Evolutionary conservation across 306 rosid species (phyloP).

Genomic region (Dryas drummondii): DNA sequence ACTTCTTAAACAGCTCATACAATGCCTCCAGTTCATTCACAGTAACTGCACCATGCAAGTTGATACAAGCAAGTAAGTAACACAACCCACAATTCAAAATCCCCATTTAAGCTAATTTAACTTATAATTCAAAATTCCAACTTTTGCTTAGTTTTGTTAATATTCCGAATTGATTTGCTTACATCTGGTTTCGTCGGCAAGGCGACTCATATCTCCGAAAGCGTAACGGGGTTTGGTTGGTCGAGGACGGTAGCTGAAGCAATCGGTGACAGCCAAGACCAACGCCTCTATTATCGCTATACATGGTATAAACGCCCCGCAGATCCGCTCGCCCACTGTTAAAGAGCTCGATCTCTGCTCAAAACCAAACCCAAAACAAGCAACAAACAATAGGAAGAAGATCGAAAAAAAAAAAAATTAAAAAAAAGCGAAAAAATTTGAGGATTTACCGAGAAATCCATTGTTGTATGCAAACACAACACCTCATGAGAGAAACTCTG

Average conservation of each 20-base stretch:
- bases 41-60: slow-evolving; percentile 47
- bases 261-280: slow-evolving; percentile 39
- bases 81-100: not conserved
- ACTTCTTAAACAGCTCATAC: slow-evolving; percentile 64
- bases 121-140: not conserved
- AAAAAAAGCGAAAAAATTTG: not conserved
- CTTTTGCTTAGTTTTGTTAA: no score
- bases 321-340: slow-evolving; percentile 44
- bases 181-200: slow-evolving; percentile 68
- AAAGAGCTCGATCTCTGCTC: slow-evolving; percentile 48
- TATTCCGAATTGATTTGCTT: not conserved
- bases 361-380: not conserved
- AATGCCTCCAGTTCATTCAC: slow-evolving; percentile 75
- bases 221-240: slow-evolving; percentile 17
- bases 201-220: slow-evolving; percentile 30
- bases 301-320: slow-evolving; percentile 48
- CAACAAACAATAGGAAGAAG: no score
- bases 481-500: slow-evolving; percentile 12
- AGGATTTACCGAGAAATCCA: slow-evolving; percentile 31
- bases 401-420: not conserved
- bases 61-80: slow-evolving; percentile 2
- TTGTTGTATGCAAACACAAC: not conserved
- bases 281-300: slow-evolving; percentile 44
- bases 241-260: slow-evolving; percentile 37
- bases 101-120: not conserved